Evolutionary conservation across 1,284 basidiomycete genomes (phyloP).

Genomic region (Rhodotorula sp.): DNA sequence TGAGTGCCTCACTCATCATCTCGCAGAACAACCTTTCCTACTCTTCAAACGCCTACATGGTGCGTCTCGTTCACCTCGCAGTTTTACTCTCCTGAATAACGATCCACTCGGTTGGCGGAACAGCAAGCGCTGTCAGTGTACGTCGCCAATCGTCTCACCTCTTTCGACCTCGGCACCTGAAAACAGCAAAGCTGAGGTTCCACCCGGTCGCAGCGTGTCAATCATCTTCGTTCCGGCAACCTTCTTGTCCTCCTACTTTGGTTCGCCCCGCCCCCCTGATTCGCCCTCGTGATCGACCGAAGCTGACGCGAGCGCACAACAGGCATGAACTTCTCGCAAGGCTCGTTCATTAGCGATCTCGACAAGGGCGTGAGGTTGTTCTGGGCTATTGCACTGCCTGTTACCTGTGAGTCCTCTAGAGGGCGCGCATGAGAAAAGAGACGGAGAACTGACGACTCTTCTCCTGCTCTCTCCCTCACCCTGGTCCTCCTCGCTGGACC

Average conservation of each 20-base stretch:
- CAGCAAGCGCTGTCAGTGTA: slow-evolving; percentile 19
- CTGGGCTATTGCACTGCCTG: not conserved
- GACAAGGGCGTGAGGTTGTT: slow-evolving; percentile 1
- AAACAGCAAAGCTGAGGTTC: not conserved
- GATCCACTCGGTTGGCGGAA: no score
- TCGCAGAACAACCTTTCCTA: slow-evolving; percentile 49
- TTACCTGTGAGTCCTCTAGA: no score
- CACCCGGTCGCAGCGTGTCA: slow-evolving; percentile 51
- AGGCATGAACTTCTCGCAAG: not conserved
- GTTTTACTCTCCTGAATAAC: not conserved
- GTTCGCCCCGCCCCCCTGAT: not conserved
- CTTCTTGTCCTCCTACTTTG: slow-evolving; percentile 60
- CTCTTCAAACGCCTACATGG: slow-evolving; percentile 42
- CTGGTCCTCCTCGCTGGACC: not conserved
- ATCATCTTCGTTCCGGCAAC: slow-evolving; percentile 70
- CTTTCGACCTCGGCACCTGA: not conserved
- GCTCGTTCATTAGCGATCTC: slow-evolving; percentile 11
- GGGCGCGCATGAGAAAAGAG: no score
- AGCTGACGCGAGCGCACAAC: not conserved
- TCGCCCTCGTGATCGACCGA: no score
- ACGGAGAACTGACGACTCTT: not conserved
- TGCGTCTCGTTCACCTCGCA: not conserved
- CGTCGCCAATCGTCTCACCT: not conserved
- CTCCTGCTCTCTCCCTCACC: not conserved
- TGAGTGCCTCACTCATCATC: slow-evolving; percentile 2